These are phyloP conservation scores for Blastomyces silverae DNA, from an alignment of 2,329 filamentous ascomycete genomes.

Conservation along the genomic window DNA sequence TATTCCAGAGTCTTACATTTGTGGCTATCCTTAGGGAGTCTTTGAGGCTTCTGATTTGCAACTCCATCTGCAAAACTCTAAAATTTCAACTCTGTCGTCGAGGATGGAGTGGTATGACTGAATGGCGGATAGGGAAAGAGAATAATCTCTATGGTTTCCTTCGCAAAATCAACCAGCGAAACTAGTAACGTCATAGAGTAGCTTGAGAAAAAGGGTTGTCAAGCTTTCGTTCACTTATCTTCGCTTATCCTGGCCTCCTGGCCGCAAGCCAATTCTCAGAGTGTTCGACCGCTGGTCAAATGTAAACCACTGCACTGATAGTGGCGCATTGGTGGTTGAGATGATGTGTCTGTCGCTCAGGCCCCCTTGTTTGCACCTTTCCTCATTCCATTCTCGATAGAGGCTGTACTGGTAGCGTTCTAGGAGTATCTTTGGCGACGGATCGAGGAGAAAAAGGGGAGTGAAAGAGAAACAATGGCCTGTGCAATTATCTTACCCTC, in stretches of 20 bases:
- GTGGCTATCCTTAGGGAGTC: not conserved
- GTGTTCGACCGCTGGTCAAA: not conserved
- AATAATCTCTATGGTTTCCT: not conserved
- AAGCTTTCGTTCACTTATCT: not conserved
- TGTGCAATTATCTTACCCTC: not conserved
- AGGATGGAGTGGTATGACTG: not conserved
- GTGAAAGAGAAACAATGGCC: not conserved
- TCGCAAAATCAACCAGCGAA: not conserved
- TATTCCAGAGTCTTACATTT: not conserved
- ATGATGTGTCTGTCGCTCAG: not conserved
- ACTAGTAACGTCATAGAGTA: not conserved
- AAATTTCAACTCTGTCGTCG: not conserved
- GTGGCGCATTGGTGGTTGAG: not conserved
- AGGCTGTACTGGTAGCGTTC: not conserved
- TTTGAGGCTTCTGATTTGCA: not conserved
- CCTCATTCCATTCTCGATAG: not conserved
- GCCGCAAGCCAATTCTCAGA: not conserved
- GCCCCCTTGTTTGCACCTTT: not conserved
- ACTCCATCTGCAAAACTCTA: not conserved
- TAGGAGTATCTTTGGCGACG: not conserved
- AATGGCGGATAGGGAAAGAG: not conserved
- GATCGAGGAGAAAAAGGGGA: not conserved
- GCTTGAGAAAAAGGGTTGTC: not conserved
- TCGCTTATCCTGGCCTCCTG: not conserved
- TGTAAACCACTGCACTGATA: not conserved